Base-by-base conservation (phyloP, 169 alveolate species). In the Plasmodium billcollinsi region DNA sequence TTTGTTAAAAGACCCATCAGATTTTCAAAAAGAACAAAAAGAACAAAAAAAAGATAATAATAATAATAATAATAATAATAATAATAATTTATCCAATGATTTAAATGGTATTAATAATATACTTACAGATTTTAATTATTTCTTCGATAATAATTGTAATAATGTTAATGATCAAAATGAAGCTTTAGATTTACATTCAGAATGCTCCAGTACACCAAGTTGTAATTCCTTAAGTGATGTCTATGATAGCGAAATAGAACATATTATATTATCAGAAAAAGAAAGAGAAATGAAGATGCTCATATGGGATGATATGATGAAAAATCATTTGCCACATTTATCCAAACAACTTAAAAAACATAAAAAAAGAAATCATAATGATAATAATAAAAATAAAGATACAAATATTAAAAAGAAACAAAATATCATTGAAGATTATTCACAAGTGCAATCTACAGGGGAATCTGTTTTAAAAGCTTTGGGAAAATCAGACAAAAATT, bases 251-350 rank as follows among this genome's bases (percentile, higher is more conserved):
- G 95, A 93, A 73, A 93, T 93, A 45, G 93, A 93, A 66, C 88
- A 74, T 74, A 90, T 96, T 90, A 93, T 96, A 21, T 90, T 96
- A 24, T 93, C 96, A 3, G 97, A 94, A 49, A 93, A 93, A 47
- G 97, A 96, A 88, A 93, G 83, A 88, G 92, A 67, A 54, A 91
- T 95, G 7, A 96, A 96, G 78, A 92, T 94, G 76, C 88, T 93
- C n/a, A 88, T 96, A 24, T 96, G 97, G 97, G 97, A 96, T 76
- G 97, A 96, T 74, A 92, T 96, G 67, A 96, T 97, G 78, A 96
- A 78, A 90, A 96, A 88, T 54, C 88, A 92, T 62, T 86, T 96
- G 89, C 97, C 97, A 1, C 92, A 93, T 70, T 93, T 94, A 18
- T 95, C 93, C 94, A 76, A 96, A 47, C 80, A 96, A 33, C 88